A percentile compares a stretch with the other conserved stretches of the same genome.
These are phyloP conservation scores for Aquanectria penicillioides DNA, from an alignment of 2,329 filamentous ascomycete genomes.

Conservation along the genomic window DNA sequence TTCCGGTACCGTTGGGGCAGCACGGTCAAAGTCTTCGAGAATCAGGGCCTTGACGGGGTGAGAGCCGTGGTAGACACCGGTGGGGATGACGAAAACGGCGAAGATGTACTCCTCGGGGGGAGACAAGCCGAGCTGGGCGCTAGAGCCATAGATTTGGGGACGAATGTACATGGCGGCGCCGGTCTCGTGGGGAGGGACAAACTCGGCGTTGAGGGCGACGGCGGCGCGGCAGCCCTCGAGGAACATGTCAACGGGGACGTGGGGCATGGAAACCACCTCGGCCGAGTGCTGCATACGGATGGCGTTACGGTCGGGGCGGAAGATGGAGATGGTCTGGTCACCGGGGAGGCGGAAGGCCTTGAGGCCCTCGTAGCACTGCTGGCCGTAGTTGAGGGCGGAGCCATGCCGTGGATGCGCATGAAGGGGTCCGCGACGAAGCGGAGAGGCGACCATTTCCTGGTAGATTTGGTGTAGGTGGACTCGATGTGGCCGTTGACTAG, in stretches of 20 bases:
- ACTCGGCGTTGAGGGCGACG: slow-evolving; percentile 88
- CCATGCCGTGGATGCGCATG: slow-evolving; percentile 93
- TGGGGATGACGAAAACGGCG: slow-evolving; percentile 88
- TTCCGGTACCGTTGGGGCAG: slow-evolving; percentile 89
- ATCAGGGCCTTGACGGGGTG: slow-evolving; percentile 89
- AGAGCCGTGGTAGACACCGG: slow-evolving; percentile 92
- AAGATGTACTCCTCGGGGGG: slow-evolving; percentile 95
- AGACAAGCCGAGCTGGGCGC: slow-evolving; percentile 84
- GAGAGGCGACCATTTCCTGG: slow-evolving; percentile 80
- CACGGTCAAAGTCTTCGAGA: slow-evolving; percentile 91
- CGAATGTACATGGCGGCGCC: slow-evolving; percentile 94
- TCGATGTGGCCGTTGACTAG: slow-evolving; percentile 96
- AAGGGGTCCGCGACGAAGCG: slow-evolving; percentile 84
- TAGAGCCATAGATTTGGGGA: slow-evolving; percentile 87
- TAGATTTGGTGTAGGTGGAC: slow-evolving; percentile 80
- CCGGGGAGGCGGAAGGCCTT: slow-evolving; percentile 89
- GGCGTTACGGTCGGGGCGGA: slow-evolving; percentile 89
- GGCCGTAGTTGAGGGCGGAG: slow-evolving; percentile 94
- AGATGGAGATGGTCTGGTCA: slow-evolving; percentile 79
- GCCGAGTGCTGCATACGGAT: slow-evolving; percentile 85
- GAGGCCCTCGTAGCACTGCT: slow-evolving; percentile 98
- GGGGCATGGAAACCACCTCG: slow-evolving; percentile 83
- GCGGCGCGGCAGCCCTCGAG: slow-evolving; percentile 80
- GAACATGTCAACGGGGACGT: slow-evolving; percentile 81
- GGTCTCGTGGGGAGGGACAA: slow-evolving; percentile 87